Percentiles rank a stretch among this genome's conserved stretches.
Evolutionary conservation across 768 basidiomycete species (phyloP).

Genomic region (Hemileccinum impolitum): DNA sequence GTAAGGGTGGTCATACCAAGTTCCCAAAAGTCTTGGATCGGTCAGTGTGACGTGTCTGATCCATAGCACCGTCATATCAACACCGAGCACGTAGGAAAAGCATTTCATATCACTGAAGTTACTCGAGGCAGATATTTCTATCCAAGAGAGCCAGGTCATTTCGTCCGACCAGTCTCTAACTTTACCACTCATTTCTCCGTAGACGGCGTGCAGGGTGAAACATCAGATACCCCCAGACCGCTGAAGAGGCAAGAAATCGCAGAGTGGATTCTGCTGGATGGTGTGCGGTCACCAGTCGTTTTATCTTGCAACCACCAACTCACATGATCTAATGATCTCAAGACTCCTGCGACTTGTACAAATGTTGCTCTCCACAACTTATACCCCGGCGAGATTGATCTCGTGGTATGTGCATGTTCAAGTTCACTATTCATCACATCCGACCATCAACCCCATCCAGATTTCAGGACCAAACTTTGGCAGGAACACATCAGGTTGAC

Average conservation of each 20-base stretch:
- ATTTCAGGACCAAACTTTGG: conserved; percentile 86
- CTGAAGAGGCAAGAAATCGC: conserved; percentile 72
- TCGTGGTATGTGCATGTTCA: conserved; percentile 65
- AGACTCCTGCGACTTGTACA: conserved; percentile 88
- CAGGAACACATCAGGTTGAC: conserved; percentile 75
- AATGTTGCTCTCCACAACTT: conserved; percentile 91
- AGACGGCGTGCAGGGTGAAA: conserved; percentile 68
- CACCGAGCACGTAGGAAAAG: conserved; percentile 52
- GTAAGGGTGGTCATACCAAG: conserved; percentile 79
- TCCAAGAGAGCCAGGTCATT: conserved; percentile 53
- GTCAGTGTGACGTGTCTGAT: conserved; percentile 35
- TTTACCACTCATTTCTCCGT: not conserved
- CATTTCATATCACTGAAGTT: conserved; percentile 74
- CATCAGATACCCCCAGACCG: conserved; percentile 55
- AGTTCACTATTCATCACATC: not conserved
- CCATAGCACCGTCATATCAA: not conserved
- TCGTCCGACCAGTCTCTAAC: not conserved
- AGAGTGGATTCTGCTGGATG: conserved; percentile 91
- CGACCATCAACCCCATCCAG: conserved; percentile 33
- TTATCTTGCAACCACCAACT: conserved; percentile 6
- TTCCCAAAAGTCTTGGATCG: conserved; percentile 87
- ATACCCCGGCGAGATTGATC: conserved; percentile 80
- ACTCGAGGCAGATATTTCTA: conserved; percentile 75
- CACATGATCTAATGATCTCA: conserved; percentile 25
- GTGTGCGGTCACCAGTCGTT: conserved; percentile 43